Evolutionary conservation across 2,329 filamentous ascomycete species (phyloP).

Genomic region (Kalaharituber pfeilii): DNA sequence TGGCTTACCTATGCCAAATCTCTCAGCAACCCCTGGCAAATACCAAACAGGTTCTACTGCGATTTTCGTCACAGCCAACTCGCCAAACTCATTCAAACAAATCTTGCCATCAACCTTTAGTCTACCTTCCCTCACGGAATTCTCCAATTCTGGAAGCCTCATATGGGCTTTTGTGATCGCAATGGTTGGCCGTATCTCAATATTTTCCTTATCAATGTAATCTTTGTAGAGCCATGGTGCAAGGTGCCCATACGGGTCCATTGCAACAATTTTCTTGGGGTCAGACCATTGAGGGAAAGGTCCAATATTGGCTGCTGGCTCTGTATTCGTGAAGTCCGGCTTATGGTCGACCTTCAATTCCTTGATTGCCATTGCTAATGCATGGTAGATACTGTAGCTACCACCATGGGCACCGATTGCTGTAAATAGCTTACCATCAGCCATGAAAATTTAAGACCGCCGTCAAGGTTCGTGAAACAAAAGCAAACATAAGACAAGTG

Average conservation of each 20-base stretch:
- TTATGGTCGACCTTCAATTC: conserved; percentile 70
- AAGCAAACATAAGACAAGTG: no score
- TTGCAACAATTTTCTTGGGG: conserved; percentile 85
- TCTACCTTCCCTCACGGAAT: conserved; percentile 64
- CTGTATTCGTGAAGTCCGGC: conserved; percentile 65
- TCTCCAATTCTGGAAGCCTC: conserved; percentile 87
- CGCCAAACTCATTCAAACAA: conserved; percentile 67
- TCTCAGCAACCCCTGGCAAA: conserved; percentile 68
- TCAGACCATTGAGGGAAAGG: conserved; percentile 82
- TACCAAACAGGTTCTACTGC: conserved; percentile 93
- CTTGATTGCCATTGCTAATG: conserved; percentile 77
- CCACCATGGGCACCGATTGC: conserved; percentile 61
- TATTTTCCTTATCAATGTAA: conserved; percentile 56
- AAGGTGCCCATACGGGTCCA: conserved; percentile 88
- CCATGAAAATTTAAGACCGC: conserved; percentile 19
- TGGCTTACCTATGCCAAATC: conserved; percentile 71
- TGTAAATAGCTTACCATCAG: conserved; percentile 21
- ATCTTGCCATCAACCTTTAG: conserved; percentile 72
- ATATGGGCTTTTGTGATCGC: conserved; percentile 86
- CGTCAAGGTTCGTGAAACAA: conserved; percentile 10
- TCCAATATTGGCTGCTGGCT: conserved; percentile 77
- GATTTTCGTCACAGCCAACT: conserved; percentile 87
- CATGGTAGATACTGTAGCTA: conserved; percentile 91
- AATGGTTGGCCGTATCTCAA: conserved; percentile 79
- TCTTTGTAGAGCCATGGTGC: conserved; percentile 70